Percentiles rank a stretch among this genome's conserved stretches.
Conservation (phyloP, 176 grass and related monocot genomes). For the Oryza rufipogon region DNA sequence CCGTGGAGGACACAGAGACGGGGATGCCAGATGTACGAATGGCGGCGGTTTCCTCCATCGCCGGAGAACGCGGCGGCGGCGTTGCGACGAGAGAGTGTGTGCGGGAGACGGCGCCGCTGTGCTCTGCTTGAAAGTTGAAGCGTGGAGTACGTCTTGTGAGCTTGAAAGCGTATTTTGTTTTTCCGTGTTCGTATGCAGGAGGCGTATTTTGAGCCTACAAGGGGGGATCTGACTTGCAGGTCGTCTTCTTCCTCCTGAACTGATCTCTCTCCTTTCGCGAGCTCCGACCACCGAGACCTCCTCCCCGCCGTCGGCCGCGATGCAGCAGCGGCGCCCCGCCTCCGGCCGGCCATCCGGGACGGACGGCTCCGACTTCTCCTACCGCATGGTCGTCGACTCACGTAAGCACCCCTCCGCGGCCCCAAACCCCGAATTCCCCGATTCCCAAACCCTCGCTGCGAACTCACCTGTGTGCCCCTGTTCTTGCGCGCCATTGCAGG, state of each 20-base stretch:
- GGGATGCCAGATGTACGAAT: neutral
- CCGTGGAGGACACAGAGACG: neutral
- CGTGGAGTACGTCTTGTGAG: neutral
- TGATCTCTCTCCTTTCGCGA: neutral
- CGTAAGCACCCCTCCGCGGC: slow-evolving; percentile 50
- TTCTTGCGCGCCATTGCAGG: slow-evolving; percentile 55
- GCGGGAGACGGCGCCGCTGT: neutral
- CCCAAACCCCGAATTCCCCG: neutral
- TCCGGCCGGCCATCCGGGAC: slow-evolving; percentile 68
- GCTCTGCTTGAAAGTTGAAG: neutral
- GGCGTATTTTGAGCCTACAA: neutral
- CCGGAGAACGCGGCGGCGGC: slow-evolving; percentile 9
- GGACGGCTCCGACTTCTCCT: slow-evolving; percentile 90
- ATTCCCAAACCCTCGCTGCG: neutral
- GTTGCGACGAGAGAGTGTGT: neutral
- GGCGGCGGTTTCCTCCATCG: slow-evolving; percentile 47
- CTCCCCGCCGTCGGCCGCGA: slow-evolving; percentile 5
- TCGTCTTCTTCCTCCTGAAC: neutral
- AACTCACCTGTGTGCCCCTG: neutral
- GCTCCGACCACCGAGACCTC: neutral
- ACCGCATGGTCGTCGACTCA: slow-evolving; percentile 96
- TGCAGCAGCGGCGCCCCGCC: slow-evolving; percentile 56
- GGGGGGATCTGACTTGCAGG: neutral
- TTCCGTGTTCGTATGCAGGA: neutral
- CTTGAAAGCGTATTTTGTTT: neutral